Evolutionary conservation across 768 basidiomycete genomes (phyloP).

Genomic region (Suillus lakei): DNA sequence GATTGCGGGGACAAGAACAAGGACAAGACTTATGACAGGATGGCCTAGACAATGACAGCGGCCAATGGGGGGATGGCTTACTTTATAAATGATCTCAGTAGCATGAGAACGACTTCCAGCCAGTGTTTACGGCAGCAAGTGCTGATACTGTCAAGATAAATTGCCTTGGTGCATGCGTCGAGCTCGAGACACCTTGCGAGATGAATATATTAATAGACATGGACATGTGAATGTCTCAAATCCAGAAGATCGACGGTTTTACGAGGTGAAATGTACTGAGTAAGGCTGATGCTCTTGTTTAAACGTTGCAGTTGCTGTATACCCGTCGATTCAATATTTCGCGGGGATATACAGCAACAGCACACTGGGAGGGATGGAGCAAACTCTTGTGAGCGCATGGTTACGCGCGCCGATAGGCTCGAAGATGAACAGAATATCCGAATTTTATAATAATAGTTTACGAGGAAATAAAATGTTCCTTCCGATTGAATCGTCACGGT

Average conservation of each 20-base stretch:
- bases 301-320: not conserved
- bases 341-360: not conserved
- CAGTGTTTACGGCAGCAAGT: not conserved
- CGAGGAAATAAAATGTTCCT: slow-evolving; percentile 1
- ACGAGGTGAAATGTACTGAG: not conserved
- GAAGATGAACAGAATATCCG: not conserved
- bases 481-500: not conserved
- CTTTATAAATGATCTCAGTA: too few relatives aligned
- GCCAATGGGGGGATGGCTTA: not conserved
- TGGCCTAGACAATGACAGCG: not conserved
- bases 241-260: not conserved
- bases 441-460: not conserved
- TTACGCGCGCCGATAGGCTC: not conserved
- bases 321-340: not conserved
- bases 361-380: not conserved
- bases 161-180: not conserved
- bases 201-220: not conserved
- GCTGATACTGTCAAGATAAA: not conserved
- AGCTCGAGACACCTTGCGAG: not conserved
- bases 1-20: not conserved
- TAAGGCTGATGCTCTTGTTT: not conserved
- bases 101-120: not conserved
- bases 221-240: not conserved
- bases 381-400: not conserved
- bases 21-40: not conserved